Evolutionary conservation across 495 filamentous ascomycete species (phyloP), one percentile per base, ranked within the genome.

Genomic region (Xylaria nigripes): DNA sequence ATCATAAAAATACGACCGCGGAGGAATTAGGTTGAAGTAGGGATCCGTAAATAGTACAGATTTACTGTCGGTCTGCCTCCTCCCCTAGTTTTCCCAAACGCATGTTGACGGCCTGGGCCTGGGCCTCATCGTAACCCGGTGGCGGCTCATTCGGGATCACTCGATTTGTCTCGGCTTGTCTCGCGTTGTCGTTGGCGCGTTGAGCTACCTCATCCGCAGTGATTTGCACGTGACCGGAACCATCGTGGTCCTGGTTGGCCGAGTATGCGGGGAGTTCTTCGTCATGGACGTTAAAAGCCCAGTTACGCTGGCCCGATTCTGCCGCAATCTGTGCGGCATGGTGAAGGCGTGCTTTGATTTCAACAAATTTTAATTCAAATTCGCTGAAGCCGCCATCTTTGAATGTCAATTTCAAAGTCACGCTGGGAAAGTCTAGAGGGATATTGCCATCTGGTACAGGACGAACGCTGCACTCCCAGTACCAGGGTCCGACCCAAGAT

Each of bases 401-500:
- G 76, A 97, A 98, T 8, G 86, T 87, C 50, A 96, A 77, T 69
- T 85, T 89, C 46, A 91, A 56, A 58, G 92, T 87, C 25, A 95
- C 77, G 15, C 82, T 81, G 2, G 84, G 73, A 36, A 87, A 76
- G 12, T 82, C 76, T n/a, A 85, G 70, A 1, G 89, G 86, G 40
- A 98, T 88, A 38, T 89, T 89, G n/a, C 94, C 94, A 23, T 84
- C 83, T 1, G 83, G 64, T 24, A 93, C 86, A 18, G 94, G 90
- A 59, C 85, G 85, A 47, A 95, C 77, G 24, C 84, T 70, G 25
- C 84, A 85, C 22, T 80, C 80, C 93, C 93, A 98, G 60, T 85
- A 84, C 72, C 96, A 97, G 9, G 94, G 86, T n/a, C 93, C 93
- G 63, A 97, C 94, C 72, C 91, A 95, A 1, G 94, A 90, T 2